Percentiles rank a stretch among this genome's conserved stretches.
These are phyloP conservation scores for Inga laurina DNA, from an alignment of 306 rosid species.

Conservation along the genomic window DNA sequence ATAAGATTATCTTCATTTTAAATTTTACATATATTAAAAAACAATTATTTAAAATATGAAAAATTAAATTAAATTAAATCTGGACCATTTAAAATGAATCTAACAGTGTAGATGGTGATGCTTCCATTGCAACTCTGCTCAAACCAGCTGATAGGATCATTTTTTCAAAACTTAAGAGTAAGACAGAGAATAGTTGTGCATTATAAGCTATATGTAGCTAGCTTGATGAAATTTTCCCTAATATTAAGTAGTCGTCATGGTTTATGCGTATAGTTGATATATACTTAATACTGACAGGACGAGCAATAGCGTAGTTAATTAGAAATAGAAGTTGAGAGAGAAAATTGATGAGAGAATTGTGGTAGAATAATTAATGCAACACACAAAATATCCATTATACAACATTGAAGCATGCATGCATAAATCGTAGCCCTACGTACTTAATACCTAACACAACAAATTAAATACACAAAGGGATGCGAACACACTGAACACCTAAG, in stretches of 20 bases:
- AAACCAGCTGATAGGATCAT: no score
- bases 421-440: background rate
- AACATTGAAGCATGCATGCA: slow-evolving; percentile 18
- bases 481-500: background rate
- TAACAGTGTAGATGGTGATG: no score
- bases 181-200: background rate
- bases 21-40: no score
- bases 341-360: background rate
- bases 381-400: background rate
- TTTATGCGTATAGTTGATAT: background rate
- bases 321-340: background rate
- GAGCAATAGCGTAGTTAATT: background rate
- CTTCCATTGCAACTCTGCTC: no score
- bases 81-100: no score
- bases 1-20: no score
- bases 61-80: no score
- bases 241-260: background rate
- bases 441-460: background rate
- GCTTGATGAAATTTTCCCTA: background rate
- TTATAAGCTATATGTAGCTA: background rate
- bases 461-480: background rate
- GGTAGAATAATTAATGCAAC: background rate
- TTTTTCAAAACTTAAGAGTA: no score
- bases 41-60: no score
- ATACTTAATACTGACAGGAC: background rate